These are phyloP conservation scores for Chlamydomonas eustigma DNA, from an alignment of 139 green algal genomes.

Conservation along the genomic window DNA sequence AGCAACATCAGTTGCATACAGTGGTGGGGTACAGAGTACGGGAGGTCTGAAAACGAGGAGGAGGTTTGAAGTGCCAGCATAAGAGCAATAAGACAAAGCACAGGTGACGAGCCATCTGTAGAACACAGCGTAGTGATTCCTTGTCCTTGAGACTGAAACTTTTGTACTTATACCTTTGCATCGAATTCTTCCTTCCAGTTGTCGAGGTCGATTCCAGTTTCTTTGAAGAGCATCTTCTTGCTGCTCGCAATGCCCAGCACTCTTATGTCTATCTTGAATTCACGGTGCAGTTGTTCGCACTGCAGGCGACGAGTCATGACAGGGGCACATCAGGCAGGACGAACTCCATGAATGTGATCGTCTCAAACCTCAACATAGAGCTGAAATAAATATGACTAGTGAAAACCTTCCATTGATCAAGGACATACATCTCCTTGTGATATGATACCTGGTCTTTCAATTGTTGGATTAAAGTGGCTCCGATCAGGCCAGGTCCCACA, in stretches of 20 bases:
- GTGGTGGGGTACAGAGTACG: no score
- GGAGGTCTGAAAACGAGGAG: no score
- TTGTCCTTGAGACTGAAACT: no score
- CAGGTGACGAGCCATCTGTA: no score
- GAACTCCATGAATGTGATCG: no score
- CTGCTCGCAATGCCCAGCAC: constrained; percentile 75
- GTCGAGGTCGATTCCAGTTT: constrained; percentile 73
- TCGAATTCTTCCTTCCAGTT: constrained; percentile 52
- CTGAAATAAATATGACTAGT: neutral
- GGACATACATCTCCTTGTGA: constrained; percentile 2
- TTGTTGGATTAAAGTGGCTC: constrained; percentile 84
- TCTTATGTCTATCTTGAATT: constrained; percentile 86
- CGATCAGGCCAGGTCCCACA: constrained; percentile 90
- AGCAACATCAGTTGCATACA: no score
- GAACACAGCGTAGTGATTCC: no score
- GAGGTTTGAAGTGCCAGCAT: no score
- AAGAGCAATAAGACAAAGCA: no score
- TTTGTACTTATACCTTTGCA: neutral
- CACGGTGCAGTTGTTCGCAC: constrained; percentile 48
- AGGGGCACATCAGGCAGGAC: no score
- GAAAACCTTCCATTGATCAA: neutral
- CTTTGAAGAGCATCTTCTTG: constrained; percentile 75
- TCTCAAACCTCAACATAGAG: no score
- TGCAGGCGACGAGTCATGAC: no score
- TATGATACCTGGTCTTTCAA: constrained; percentile 61